Percentiles rank a stretch among this genome's conserved stretches.
Evolutionary conservation across 1,284 basidiomycete genomes (phyloP).

Genomic region (Violaceomyces palustris): DNA sequence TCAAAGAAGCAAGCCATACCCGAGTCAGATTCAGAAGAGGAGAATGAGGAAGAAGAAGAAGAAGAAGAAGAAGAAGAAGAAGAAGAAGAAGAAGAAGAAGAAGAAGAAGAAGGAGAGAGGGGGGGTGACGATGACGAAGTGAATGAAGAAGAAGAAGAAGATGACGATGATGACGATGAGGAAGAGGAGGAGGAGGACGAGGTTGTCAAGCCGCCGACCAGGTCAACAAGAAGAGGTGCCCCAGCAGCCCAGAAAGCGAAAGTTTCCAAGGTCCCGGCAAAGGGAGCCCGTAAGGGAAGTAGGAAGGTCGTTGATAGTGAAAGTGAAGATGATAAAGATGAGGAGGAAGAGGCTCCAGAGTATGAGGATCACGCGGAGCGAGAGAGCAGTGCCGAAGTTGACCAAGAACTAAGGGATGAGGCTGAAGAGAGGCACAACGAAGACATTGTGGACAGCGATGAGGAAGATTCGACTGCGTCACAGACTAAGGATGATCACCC

Average conservation of each 20-base stretch:
- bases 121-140: slow-evolving; percentile 10
- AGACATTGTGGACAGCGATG: too few species aligned
- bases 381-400: too few species aligned
- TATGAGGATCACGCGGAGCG: too few species aligned
- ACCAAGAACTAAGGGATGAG: too few species aligned
- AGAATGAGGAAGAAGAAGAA: slow-evolving; percentile 8
- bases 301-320: too few species aligned
- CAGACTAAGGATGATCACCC: too few species aligned
- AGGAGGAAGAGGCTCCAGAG: too few species aligned
- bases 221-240: not conserved
- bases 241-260: not conserved
- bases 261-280: not conserved
- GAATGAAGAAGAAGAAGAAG: slow-evolving; percentile 1
- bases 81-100: slow-evolving; percentile 7
- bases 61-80: slow-evolving; percentile 11
- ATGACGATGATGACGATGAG: slow-evolving; percentile 6
- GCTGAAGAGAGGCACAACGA: too few species aligned
- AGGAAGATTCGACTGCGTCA: too few species aligned
- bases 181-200: slow-evolving; percentile 1
- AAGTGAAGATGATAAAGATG: too few species aligned
- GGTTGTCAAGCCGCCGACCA: slow-evolving; percentile 6
- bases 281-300: too few species aligned
- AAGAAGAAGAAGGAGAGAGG: slow-evolving; percentile 7
- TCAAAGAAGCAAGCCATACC: too few species aligned
- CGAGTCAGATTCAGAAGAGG: slow-evolving; percentile 11